Percentiles rank a stretch among this genome's conserved stretches.
Evolutionary conservation across 495 filamentous ascomycete genomes (phyloP).

Genomic region (Paragyromitra xinjiangensis): DNA sequence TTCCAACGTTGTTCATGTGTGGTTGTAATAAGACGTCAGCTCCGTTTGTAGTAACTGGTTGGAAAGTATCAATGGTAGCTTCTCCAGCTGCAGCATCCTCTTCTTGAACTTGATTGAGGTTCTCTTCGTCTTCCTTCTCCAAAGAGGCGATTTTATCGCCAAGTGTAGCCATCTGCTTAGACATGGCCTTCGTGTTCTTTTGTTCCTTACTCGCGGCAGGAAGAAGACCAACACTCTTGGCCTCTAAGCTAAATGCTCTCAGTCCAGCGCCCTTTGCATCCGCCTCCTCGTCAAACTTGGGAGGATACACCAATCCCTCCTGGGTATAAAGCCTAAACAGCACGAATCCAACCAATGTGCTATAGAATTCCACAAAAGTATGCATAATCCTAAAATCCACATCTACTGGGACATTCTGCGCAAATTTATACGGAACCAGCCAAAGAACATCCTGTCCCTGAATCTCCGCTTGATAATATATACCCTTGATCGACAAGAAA

Average conservation of each 20-base stretch:
- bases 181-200: slow-evolving; percentile 64
- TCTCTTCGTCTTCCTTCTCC: slow-evolving; percentile 60
- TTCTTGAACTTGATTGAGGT: slow-evolving; percentile 53
- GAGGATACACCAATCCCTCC: slow-evolving; percentile 89
- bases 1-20: slow-evolving; percentile 65
- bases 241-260: slow-evolving; percentile 87
- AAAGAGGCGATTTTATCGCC: slow-evolving; percentile 61
- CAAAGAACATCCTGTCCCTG: slow-evolving; percentile 92
- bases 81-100: slow-evolving; percentile 64
- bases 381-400: slow-evolving; percentile 99
- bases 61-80: slow-evolving; percentile 87
- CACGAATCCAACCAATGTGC: slow-evolving; percentile 91
- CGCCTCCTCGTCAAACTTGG: slow-evolving; percentile 85
- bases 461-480: slow-evolving; percentile 98
- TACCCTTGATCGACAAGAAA: slow-evolving; percentile 97
- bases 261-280: slow-evolving; percentile 91
- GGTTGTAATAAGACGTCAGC: slow-evolving; percentile 91
- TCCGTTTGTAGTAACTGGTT: slow-evolving; percentile 68
- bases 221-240: slow-evolving; percentile 67
- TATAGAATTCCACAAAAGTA: slow-evolving; percentile 98
- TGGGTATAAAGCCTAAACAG: slow-evolving; percentile 93
- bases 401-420: slow-evolving; percentile 88
- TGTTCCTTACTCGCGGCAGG: slow-evolving; percentile 58
- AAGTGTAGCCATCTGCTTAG: slow-evolving; percentile 66
- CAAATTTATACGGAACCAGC: slow-evolving; percentile 97